These are phyloP conservation scores for Dentipellis sp. DNA, from an alignment of 768 basidiomycete genomes.

Conservation along the genomic window DNA sequence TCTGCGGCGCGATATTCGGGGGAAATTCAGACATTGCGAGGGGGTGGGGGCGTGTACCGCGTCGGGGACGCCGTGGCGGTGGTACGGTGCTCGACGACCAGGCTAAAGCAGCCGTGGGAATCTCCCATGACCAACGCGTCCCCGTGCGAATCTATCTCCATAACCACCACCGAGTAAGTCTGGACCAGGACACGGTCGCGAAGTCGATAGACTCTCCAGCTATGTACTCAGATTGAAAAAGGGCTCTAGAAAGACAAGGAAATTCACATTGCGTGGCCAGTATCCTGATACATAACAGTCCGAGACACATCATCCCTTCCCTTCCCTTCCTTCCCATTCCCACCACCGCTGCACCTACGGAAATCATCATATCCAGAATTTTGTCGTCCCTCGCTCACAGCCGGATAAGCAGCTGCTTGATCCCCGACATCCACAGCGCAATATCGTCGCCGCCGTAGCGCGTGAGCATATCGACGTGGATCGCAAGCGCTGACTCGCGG, in stretches of 20 bases:
- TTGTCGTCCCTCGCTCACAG: constrained; percentile 29
- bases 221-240: too few species aligned
- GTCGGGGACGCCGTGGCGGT: not conserved
- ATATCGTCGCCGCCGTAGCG: constrained; percentile 76
- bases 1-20: constrained; percentile 11
- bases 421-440: constrained; percentile 77
- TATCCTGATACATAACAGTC: not conserved
- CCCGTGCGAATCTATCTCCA: too few species aligned
- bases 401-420: constrained; percentile 80
- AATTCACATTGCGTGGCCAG: not conserved
- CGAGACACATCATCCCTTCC: not conserved
- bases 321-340: too few species aligned
- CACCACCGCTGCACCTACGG: too few species aligned
- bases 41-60: not conserved
- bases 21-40: constrained; percentile 11
- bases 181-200: too few species aligned
- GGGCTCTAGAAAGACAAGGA: not conserved
- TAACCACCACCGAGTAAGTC: too few species aligned
- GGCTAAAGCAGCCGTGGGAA: not conserved
- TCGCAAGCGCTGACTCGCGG: constrained; percentile 64
- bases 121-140: not conserved
- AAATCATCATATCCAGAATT: not conserved
- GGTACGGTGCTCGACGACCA: not conserved
- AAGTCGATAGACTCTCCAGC: too few species aligned
- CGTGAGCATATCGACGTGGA: constrained; percentile 83